Evolutionary conservation across 2,329 filamentous ascomycete species (phyloP), one percentile per base, ranked within the genome.

Genomic region (Colletotrichum higginsianum): DNA sequence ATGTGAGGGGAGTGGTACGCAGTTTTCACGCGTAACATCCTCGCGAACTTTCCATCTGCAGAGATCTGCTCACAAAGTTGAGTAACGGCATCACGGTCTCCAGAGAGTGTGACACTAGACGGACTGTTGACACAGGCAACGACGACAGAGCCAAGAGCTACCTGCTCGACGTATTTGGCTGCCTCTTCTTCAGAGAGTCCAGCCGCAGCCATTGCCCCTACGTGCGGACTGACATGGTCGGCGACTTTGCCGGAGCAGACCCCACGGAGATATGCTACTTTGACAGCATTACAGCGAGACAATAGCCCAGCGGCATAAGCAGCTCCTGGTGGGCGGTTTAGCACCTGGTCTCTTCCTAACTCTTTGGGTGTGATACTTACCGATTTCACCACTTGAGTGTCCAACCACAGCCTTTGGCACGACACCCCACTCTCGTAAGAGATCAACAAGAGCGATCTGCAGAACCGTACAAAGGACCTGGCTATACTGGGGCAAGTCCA

Each of bases 391-490:
- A 40, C 64, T 71, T 1, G 63, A 71, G 7, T 71, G 67, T 1
- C 67, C 63, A 2, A 71, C 56, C 0, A 62, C 56, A 12, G 44
- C 64, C 23, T 49, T 56, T 15, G 67, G 67, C 4, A 64, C 71
- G n/a, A 88, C 77, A 0, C 79, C 80, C 81, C 82, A 87, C 2
- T 82, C 81, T 44, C 79, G 50, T 0, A 89, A 75, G 1, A 88
- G 77, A 9, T 84, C 79, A 0, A 83, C 81, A 2, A 88, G 74
- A 1, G 82, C 82, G 4, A 89, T 76, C 73, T 89, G 87, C 1
- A 89, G 73, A 0, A 85, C 83, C 0, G 84, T 85, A 63, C 81
- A 85, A 2, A 78, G 67, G 50, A 84, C 83, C 70, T 86, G 84
- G 35, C 80, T 83, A 62, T 60, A 66, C 53, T 69, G 26, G 3